Percentiles rank a stretch among this genome's conserved stretches.
These are phyloP conservation scores for Citrus glauca DNA, from an alignment of 345 rosid genomes.

Conservation along the genomic window DNA sequence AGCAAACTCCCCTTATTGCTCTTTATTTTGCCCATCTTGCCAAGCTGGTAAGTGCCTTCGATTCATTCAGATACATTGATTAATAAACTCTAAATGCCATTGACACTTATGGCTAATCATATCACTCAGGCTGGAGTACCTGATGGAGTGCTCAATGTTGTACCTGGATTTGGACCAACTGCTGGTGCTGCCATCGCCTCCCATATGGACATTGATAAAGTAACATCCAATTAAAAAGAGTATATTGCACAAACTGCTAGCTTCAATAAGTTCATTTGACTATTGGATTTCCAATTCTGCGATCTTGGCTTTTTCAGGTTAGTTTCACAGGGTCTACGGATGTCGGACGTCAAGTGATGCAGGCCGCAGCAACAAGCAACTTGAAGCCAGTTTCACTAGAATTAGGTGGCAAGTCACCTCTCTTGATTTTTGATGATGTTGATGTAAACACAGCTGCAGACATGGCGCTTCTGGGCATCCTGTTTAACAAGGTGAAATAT, in stretches of 20 bases:
- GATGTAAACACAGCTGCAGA: slow-evolving; percentile 53
- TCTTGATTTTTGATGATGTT: slow-evolving; percentile 74
- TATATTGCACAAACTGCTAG: no score
- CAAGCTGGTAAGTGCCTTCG: slow-evolving; percentile 30
- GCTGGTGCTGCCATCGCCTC: slow-evolving; percentile 78
- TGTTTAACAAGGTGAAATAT: slow-evolving; percentile 49
- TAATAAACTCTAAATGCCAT: neutral
- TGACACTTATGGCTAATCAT: neutral
- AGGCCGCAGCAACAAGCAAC: slow-evolving; percentile 74
- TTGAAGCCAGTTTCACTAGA: slow-evolving; percentile 72
- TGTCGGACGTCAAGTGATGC: slow-evolving; percentile 65
- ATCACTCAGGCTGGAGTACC: slow-evolving; percentile 73
- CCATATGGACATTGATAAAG: slow-evolving; percentile 93
- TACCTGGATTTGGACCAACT: slow-evolving; percentile 67
- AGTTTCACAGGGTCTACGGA: slow-evolving; percentile 88
- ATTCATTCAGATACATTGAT: neutral
- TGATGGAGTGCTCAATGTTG: slow-evolving; percentile 77
- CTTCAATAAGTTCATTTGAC: neutral
- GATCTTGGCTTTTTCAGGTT: slow-evolving; percentile 31
- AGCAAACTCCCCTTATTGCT: slow-evolving; percentile 89
- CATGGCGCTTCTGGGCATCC: slow-evolving; percentile 50
- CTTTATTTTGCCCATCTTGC: slow-evolving; percentile 64
- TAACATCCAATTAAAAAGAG: neutral
- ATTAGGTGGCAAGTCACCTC: slow-evolving; percentile 85
- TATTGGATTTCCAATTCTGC: neutral